phyloP scores from a whole-genome alignment of 345 rosid species.

The Heritiera littoralis region DNA sequence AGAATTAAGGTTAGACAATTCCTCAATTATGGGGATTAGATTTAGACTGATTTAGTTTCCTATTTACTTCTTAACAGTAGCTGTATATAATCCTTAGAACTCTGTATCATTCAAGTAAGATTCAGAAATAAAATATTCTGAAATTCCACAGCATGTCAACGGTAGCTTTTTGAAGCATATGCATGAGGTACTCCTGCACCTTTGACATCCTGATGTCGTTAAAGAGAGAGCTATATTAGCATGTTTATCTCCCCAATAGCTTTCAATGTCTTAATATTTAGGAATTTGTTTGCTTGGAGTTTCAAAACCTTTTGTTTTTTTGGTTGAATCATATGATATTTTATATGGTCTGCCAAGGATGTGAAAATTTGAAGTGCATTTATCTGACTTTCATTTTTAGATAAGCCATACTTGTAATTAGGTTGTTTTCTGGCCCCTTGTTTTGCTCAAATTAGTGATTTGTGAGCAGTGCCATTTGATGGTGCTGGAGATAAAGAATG shows the following conservation, averaged over 20 bases:
- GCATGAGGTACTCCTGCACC: background rate
- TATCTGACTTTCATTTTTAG: background rate
- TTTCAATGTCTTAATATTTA: background rate
- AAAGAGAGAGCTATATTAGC: background rate
- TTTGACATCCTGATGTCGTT: background rate
- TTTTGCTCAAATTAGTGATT: background rate
- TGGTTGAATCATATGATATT: background rate
- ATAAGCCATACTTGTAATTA: background rate
- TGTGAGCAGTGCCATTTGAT: background rate
- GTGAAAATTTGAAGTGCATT: background rate
- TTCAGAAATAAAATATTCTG: too few relatives aligned
- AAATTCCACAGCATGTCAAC: too few relatives aligned
- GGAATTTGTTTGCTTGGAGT: background rate
- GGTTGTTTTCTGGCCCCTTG: background rate
- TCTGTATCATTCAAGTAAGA: too few relatives aligned
- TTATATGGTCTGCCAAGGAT: background rate
- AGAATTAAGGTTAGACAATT: too few relatives aligned
- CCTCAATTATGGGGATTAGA: too few relatives aligned
- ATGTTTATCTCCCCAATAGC: background rate
- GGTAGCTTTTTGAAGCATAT: background rate
- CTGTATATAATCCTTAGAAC: too few relatives aligned
- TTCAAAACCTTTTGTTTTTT: background rate
- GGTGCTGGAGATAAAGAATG: conserved; percentile 2
- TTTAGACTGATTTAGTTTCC: too few relatives aligned
- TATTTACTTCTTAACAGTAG: too few relatives aligned